Conservation (phyloP, 306 rosid genomes). For the Spatholobus suberectus region DNA sequence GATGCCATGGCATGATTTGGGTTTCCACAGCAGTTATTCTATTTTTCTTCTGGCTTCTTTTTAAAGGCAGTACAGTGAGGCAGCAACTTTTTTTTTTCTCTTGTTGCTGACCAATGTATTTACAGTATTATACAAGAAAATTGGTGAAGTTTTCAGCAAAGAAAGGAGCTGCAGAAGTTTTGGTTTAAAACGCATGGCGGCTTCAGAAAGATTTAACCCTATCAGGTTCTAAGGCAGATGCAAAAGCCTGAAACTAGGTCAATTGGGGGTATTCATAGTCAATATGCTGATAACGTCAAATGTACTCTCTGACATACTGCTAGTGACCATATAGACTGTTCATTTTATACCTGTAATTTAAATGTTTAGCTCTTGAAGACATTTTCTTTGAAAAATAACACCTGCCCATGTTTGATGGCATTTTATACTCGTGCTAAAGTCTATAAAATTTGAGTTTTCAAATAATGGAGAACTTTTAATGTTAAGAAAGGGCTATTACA, state of each 20-base stretch:
- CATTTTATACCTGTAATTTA: conserved; percentile 40
- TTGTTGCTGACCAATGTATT: conserved; percentile 47
- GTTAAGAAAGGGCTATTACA: conserved; percentile 8
- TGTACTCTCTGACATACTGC: conserved; percentile 20
- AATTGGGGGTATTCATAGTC: conserved; percentile 14
- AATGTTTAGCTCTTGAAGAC: background rate
- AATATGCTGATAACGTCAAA: conserved; percentile 4
- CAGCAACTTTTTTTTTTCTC: conserved; percentile 44
- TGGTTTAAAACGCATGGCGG: conserved; percentile 31
- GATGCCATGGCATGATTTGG: conserved; percentile 71
- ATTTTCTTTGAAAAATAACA: conserved; percentile 25
- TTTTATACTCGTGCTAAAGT: conserved; percentile 24
- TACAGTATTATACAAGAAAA: conserved; percentile 28
- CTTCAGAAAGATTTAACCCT: conserved; percentile 31
- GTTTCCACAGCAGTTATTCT: conserved; percentile 14
- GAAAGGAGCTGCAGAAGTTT: conserved; percentile 38
- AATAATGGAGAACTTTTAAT: background rate
- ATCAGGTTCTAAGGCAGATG: conserved; percentile 22
- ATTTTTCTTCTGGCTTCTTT: conserved; percentile 34
- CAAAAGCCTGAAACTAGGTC: conserved; percentile 21
- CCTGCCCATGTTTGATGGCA: conserved; percentile 32
- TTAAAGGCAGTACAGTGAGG: conserved; percentile 39
- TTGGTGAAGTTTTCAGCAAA: conserved; percentile 20
- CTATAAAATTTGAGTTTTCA: conserved; percentile 6
- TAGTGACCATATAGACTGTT: conserved; percentile 11